phyloP scores from a whole-genome alignment of 306 rosid genomes.

The Quercus engelmannii region DNA sequence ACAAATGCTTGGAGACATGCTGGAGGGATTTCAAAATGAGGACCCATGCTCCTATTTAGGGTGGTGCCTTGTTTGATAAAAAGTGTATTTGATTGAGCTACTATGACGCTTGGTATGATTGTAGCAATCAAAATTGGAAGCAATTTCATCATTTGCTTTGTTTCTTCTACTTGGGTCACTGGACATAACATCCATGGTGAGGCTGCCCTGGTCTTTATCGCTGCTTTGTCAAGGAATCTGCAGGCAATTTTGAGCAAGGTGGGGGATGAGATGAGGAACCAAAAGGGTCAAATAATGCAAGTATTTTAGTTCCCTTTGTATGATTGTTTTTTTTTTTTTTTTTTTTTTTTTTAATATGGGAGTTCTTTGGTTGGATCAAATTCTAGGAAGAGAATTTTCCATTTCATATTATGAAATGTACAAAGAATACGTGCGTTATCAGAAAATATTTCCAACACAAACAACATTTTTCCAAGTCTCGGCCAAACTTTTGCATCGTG shows the following conservation, averaged over 20 bases:
- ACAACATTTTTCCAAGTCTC: too few relatives aligned
- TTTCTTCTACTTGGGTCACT: constrained; percentile 87
- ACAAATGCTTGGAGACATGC: constrained; percentile 51
- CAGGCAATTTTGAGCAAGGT: neutral
- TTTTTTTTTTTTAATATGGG: neutral
- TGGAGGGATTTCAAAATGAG: constrained; percentile 57
- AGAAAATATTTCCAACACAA: too few relatives aligned
- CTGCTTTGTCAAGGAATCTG: constrained; percentile 80
- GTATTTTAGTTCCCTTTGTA: neutral
- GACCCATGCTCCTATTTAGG: constrained; percentile 52
- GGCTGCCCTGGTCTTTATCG: constrained; percentile 35
- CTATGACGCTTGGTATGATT: constrained; percentile 50
- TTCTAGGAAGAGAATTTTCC: too few relatives aligned
- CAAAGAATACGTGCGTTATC: too few relatives aligned
- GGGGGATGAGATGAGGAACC: neutral
- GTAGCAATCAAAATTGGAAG: constrained; percentile 59
- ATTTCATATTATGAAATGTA: too few relatives aligned
- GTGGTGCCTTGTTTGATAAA: constrained; percentile 69
- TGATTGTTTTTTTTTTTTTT: neutral
- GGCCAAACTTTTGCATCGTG: too few relatives aligned
- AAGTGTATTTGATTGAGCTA: constrained; percentile 47
- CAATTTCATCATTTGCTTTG: constrained; percentile 80
- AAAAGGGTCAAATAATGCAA: too few relatives aligned
- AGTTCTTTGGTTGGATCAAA: too few relatives aligned
- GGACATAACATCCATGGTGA: constrained; percentile 63